Base-by-base conservation (phyloP, 1,284 basidiomycete species). In the Boletus semigastroideus region DNA sequence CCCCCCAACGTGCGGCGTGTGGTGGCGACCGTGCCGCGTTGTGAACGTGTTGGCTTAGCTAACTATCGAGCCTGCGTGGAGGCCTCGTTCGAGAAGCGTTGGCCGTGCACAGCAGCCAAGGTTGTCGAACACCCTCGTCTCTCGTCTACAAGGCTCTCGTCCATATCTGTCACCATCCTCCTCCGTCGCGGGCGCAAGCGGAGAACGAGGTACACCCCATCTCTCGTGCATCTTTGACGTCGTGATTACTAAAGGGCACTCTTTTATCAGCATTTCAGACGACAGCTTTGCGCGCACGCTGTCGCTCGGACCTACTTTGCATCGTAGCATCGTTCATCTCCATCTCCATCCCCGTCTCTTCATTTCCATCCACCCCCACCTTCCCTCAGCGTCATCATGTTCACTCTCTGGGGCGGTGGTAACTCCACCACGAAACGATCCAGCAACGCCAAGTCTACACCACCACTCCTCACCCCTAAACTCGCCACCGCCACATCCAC, bases 401-500 rank as follows among this genome's bases (percentile, higher is more conserved):
- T 51, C 17, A 14, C 1, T 3, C 12, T 60, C 14, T 60, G 56
- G 56, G 4, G 16, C n/a, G 43, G 30, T n/a, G 46, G 48, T 20
- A 5, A 55, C 31, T 52, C 63, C 38, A 52, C 59, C 39, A 54
- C 59, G 3, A 67, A 58, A 38, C 61, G 61, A 34, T 36, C 7
- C 6, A 53, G 43, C 51, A 53, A 52, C 1, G 48, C 42, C 40
- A 64, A 60, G 30, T 53, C 54, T 5, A 12, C 43, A 20, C 64
- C 64, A 25, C 25, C 25, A n/a, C n/a, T n/a, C 2, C 57, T 66
- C 34, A 33, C 65, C 1, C 64, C 65, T 3, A 58, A 66, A 42
- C 59, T 63, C 33, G 61, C 64, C 1, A 65, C 59, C 0, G 7
- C 40, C n/a, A 51, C 34, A 4, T 48, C 37, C 2, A 46, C 52